A percentile compares a stretch with the other conserved stretches of the same genome.
Conservation (phyloP, 78 protist genomes). For the Tieghemostelium lacteum region DNA sequence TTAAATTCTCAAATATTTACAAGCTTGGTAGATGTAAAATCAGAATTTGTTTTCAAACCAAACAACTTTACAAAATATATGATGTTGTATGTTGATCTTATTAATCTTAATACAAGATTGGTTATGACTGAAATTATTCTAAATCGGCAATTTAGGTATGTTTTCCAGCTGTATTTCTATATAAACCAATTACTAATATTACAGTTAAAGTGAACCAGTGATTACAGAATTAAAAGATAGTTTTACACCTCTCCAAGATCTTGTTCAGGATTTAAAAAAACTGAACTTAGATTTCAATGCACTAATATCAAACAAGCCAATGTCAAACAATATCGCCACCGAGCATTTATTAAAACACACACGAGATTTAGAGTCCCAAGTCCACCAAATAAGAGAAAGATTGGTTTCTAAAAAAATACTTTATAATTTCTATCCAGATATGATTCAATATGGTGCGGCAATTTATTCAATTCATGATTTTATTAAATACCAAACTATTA, state of each 20-base stretch:
- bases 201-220: neutral
- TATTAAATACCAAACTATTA: neutral
- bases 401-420: neutral
- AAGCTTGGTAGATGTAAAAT: neutral
- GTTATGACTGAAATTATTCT: constrained; percentile 15
- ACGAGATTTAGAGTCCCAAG: no score
- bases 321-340: no score
- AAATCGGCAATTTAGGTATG: constrained; percentile 1
- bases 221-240: neutral
- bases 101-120: constrained; percentile 8
- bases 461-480: constrained; percentile 42
- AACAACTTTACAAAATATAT: neutral
- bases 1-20: neutral
- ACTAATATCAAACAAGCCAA: neutral
- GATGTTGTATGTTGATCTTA: neutral
- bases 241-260: neutral
- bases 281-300: constrained; percentile 4
- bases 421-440: constrained; percentile 45
- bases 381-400: neutral
- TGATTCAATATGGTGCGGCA: constrained; percentile 64
- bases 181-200: neutral
- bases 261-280: constrained; percentile 10
- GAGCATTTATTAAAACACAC: neutral
- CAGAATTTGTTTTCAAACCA: neutral
- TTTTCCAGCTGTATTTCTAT: neutral